These are phyloP conservation scores for Aspergillus vadensis DNA, from an alignment of 2,329 filamentous ascomycete species.

Conservation along the genomic window DNA sequence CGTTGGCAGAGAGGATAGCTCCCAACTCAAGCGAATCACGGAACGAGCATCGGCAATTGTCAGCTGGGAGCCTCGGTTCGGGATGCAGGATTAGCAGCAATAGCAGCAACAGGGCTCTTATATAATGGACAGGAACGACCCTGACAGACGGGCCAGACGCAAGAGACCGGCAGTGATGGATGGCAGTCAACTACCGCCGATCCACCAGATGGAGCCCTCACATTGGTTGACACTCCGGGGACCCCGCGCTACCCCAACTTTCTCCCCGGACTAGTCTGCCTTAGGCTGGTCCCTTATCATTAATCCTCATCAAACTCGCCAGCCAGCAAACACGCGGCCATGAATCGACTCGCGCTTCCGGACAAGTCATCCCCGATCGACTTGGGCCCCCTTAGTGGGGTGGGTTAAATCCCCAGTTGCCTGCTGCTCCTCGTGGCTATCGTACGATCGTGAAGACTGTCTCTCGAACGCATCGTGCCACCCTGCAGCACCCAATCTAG, in stretches of 20 bases:
- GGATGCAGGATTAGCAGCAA: not conserved
- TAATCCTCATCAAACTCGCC: too few relatives aligned
- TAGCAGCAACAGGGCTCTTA: not conserved
- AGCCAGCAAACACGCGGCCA: too few relatives aligned
- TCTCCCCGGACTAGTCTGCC: not conserved
- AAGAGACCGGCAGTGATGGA: not conserved
- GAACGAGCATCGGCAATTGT: not conserved
- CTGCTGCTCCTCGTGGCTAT: not conserved
- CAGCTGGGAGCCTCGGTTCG: not conserved
- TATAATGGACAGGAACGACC: not conserved
- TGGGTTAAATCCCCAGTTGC: too few relatives aligned
- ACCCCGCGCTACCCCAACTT: not conserved
- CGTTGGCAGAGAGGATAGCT: not conserved
- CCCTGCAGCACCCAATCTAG: not conserved
- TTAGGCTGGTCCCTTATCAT: too few relatives aligned
- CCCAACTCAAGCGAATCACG: not conserved
- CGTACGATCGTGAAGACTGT: not conserved
- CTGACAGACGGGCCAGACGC: not conserved
- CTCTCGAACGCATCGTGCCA: not conserved
- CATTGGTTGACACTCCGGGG: not conserved
- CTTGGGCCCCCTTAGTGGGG: not conserved
- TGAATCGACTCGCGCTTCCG: not conserved
- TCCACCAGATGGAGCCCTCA: not conserved
- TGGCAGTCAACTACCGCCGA: slow-evolving; percentile 1
- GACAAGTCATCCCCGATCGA: too few relatives aligned